A percentile compares a stretch with the other conserved stretches of the same genome.
These are phyloP conservation scores for Cryphonectria naterciae DNA, from an alignment of 2,329 filamentous ascomycete species.

Conservation along the genomic window DNA sequence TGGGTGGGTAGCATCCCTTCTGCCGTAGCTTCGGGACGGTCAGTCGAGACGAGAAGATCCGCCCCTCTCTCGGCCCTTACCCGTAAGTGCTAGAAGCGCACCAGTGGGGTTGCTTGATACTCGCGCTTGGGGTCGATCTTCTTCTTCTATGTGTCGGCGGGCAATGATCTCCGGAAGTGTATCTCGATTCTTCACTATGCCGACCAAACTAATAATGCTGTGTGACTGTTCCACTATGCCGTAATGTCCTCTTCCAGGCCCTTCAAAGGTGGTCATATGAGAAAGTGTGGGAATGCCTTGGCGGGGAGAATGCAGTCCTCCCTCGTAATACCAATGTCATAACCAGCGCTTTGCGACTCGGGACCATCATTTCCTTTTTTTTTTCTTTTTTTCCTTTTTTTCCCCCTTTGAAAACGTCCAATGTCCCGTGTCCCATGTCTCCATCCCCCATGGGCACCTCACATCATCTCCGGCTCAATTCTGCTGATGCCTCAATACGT, in stretches of 20 bases:
- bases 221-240: not conserved
- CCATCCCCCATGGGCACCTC: not conserved
- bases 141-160: not conserved
- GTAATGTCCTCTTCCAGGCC: not conserved
- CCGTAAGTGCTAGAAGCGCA: not conserved
- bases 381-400: not conserved
- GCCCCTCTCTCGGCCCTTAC: not conserved
- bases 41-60: not conserved
- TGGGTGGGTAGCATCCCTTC: not conserved
- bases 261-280: not conserved
- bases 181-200: not conserved
- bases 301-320: not conserved
- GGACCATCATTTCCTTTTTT: not conserved
- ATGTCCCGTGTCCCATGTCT: not conserved
- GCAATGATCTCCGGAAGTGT: not conserved
- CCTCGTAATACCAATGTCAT: not conserved
- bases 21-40: not conserved
- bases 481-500: constrained; percentile 16
- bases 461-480: not conserved
- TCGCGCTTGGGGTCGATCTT: not conserved
- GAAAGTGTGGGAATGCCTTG: not conserved
- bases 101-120: not conserved
- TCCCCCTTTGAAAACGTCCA: no score
- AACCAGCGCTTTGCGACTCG: not conserved
- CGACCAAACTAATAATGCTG: not conserved